phyloP scores from a whole-genome alignment of 2,329 filamentous ascomycete species.

The Lecanicillium sp. region DNA sequence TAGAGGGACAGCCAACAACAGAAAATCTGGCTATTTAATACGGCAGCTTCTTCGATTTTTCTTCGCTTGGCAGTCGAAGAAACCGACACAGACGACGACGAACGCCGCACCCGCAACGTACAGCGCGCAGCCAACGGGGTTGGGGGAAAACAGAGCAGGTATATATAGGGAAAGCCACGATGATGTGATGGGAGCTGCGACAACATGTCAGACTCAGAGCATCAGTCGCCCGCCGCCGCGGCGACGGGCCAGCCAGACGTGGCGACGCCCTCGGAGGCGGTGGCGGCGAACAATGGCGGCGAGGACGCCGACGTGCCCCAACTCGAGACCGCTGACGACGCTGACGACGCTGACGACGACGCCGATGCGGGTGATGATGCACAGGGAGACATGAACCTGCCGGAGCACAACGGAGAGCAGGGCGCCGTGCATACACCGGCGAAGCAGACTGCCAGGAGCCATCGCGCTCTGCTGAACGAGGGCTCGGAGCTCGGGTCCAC shows the following conservation, averaged over 20 bases:
- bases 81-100: too few relatives aligned
- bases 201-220: conserved; percentile 13
- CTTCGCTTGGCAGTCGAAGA: too few relatives aligned
- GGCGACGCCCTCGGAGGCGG: neutral
- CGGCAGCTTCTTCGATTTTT: too few relatives aligned
- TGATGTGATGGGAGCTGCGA: conserved; percentile 7
- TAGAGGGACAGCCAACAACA: too few relatives aligned
- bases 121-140: neutral
- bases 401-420: neutral
- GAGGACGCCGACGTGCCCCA: conserved; percentile 14
- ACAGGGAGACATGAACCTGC: neutral
- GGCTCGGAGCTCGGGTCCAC: conserved; percentile 19
- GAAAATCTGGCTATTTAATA: too few relatives aligned
- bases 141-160: neutral
- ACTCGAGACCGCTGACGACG: conserved; percentile 8
- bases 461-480: conserved; percentile 31
- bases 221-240: neutral
- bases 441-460: conserved; percentile 25
- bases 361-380: neutral
- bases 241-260: conserved; percentile 2
- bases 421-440: conserved; percentile 28
- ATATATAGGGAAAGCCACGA: neutral
- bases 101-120: neutral
- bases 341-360: neutral
- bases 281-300: neutral